Conservation (phyloP, 179 eudicot species). For the Vitellaria paradoxa region DNA sequence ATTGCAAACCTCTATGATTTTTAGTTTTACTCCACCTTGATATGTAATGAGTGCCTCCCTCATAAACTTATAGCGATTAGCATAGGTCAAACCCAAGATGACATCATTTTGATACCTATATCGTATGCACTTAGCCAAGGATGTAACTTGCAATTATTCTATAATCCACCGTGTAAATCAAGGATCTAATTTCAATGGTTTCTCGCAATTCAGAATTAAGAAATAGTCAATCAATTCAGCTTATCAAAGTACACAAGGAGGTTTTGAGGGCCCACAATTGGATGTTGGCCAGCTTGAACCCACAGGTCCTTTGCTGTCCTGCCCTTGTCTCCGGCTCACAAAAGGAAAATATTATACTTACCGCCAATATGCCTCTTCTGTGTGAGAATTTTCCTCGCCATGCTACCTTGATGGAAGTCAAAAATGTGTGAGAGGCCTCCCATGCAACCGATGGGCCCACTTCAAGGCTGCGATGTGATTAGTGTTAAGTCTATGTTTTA, state of each 20-base stretch:
- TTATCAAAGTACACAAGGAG: neutral
- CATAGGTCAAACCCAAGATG: neutral
- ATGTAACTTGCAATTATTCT: neutral
- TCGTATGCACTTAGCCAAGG: neutral
- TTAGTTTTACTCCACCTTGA: neutral
- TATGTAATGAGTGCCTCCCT: neutral
- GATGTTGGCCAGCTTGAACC: neutral
- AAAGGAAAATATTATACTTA: neutral
- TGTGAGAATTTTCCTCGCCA: conserved; percentile 43
- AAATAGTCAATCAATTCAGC: neutral
- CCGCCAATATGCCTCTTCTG: conserved; percentile 47
- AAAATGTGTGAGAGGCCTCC: conserved; percentile 48
- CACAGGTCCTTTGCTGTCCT: neutral
- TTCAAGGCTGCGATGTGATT: neutral
- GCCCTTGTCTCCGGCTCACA: neutral
- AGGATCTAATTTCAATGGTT: neutral
- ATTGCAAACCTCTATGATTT: neutral
- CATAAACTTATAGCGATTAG: neutral
- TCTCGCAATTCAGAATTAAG: neutral
- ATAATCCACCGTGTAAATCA: neutral
- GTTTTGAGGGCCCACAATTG: neutral
- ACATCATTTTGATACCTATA: conserved; percentile 3
- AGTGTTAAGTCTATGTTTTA: neutral
- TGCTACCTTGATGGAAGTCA: conserved; percentile 48
- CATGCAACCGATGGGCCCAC: conserved; percentile 31